Base-by-base conservation (phyloP, 2,329 filamentous ascomycete species). In the Phaeosphaeriaceae sp. region DNA sequence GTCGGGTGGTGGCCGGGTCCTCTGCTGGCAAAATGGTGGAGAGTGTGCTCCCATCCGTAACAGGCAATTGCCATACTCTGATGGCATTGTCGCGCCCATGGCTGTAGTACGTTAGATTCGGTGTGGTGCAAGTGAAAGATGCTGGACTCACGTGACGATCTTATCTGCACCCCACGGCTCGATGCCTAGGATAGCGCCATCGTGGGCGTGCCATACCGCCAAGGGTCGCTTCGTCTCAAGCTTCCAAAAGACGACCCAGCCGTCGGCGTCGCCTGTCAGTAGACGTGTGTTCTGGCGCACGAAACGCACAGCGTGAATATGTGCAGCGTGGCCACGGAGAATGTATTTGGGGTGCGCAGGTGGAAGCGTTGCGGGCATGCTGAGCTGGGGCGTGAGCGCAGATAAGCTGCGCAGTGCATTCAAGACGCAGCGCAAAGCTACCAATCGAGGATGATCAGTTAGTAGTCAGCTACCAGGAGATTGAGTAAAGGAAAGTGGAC, bases 31-130 rank as follows among this genome's bases (percentile, higher is more conserved):
- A 80, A 9, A 80, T 81, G 33, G 84, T 89, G 68, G 89, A 91
- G 63, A 97, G 81, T 17, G 81, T 76, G 21, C 82, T 75, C 69
- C 95, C 90, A 54, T 90, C 86, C 9, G 81, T 75, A 33, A 74
- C 69, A 13, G 82, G 79, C 15, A 97, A 74, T 70, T 91, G 89
- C 95, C 95, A 99, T 19, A 96, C 89, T 21, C 91, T 84, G 48
- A 98, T 84, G 71, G 89, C 91, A 74, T 95, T 90, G 74, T 99
- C 95, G 74, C 95, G 87, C 15, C 94, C 94, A 79, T 98, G 93
- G 36, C 93, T 97, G 22, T 21, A 21, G 54, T 21, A 49, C 9
- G 25, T 27, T 9, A 27, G 25, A 27, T 27, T 27, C 9, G 25
- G 4, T 9, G 25, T 9, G 25, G 25, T 27, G 25, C 4, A 27